phyloP scores from a whole-genome alignment of 768 basidiomycete species.

The Amanita pseudoporphyria region DNA sequence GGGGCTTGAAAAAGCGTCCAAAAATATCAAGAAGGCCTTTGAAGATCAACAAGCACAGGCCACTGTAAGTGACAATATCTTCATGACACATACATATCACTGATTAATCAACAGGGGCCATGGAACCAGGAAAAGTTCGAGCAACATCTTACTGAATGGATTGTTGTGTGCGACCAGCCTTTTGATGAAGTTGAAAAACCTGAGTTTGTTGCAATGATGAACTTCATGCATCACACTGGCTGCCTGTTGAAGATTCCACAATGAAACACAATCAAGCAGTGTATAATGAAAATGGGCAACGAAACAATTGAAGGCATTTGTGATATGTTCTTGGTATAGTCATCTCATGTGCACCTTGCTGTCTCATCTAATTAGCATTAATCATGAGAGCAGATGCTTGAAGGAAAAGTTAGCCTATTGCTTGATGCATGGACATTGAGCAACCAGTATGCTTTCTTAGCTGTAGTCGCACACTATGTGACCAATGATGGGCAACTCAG shows the following conservation, averaged over 20 bases:
- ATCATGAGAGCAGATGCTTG: too few relatives aligned
- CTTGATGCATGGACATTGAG: too few relatives aligned
- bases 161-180: slow-evolving; percentile 6
- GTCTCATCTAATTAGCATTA: too few relatives aligned
- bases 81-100: neutral
- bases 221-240: neutral
- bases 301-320: slow-evolving; percentile 8
- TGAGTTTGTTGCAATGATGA: neutral
- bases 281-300: too few relatives aligned
- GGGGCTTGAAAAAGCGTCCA: neutral
- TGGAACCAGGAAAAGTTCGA: too few relatives aligned
- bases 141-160: slow-evolving; percentile 1
- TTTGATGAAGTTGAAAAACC: slow-evolving; percentile 1
- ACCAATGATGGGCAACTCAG: too few relatives aligned
- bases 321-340: too few relatives aligned
- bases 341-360: too few relatives aligned
- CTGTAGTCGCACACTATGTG: too few relatives aligned
- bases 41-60: neutral
- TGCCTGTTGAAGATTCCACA: neutral
- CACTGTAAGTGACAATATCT: neutral
- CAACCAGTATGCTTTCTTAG: too few relatives aligned
- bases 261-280: neutral
- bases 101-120: neutral
- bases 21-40: neutral
- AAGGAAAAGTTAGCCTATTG: too few relatives aligned